Evolutionary conservation across 306 rosid genomes (phyloP).

Genomic region (Trichosanthes cucumerina): DNA sequence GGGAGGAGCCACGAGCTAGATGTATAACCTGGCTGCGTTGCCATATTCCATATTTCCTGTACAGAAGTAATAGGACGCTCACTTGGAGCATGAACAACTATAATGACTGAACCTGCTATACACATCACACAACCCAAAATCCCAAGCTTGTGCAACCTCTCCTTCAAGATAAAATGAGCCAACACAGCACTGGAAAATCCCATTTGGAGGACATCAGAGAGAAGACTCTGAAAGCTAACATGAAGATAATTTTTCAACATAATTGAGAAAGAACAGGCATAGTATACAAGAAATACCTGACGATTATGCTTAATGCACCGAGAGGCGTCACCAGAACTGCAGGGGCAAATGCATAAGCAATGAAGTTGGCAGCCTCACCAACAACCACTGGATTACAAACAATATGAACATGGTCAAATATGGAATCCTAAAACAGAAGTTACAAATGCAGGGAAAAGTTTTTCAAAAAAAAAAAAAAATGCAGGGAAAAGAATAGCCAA

Average conservation of each 20-base stretch:
- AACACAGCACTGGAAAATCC: constrained; percentile 54
- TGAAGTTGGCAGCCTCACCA: constrained; percentile 76
- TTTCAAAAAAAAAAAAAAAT: no score
- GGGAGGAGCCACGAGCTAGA: not conserved
- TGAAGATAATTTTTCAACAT: not conserved
- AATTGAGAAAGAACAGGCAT: constrained; percentile 1
- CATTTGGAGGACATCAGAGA: not conserved
- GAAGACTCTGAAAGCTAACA: not conserved
- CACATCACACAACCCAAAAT: constrained; percentile 78
- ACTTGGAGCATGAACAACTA: constrained; percentile 67
- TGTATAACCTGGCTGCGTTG: constrained; percentile 76
- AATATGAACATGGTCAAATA: constrained; percentile 13
- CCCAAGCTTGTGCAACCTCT: constrained; percentile 61
- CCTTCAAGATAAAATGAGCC: constrained; percentile 75
- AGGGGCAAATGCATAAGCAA: constrained; percentile 89
- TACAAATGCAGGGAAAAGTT: not conserved
- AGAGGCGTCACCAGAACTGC: constrained; percentile 88
- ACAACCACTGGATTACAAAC: constrained; percentile 64
- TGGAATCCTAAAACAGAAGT: constrained; percentile 10
- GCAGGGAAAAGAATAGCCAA: not conserved
- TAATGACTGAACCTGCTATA: constrained; percentile 58
- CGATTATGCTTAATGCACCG: constrained; percentile 83
- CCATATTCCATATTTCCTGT: constrained; percentile 70
- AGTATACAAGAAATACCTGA: constrained; percentile 42
- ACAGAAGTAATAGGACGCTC: constrained; percentile 61